phyloP scores from a whole-genome alignment of 441 rosid species.

The Adansonia madagascariensis region DNA sequence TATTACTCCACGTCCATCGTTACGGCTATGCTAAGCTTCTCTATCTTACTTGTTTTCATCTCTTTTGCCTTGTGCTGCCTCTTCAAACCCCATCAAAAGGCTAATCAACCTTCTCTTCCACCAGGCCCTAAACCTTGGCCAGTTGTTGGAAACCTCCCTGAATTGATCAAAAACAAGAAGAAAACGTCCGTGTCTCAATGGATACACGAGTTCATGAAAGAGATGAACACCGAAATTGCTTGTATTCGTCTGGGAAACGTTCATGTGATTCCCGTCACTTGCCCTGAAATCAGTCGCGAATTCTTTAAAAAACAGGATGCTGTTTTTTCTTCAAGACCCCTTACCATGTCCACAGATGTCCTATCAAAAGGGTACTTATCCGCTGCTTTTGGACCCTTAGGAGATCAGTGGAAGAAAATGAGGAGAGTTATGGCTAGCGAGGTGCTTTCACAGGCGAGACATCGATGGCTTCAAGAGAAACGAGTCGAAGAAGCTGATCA shows the following conservation, averaged over 20 bases:
- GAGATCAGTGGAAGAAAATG: conserved; percentile 4
- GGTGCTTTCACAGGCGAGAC: background rate
- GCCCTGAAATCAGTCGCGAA: background rate
- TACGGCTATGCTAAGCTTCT: background rate
- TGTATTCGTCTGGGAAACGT: background rate
- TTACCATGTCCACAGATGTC: background rate
- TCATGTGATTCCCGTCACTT: background rate
- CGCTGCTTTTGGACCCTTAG: background rate
- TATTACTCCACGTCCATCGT: background rate
- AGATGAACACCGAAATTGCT: background rate
- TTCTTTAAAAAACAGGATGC: background rate
- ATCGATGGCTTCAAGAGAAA: background rate
- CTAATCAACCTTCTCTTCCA: background rate
- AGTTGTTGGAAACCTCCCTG: background rate
- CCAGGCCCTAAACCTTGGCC: conserved; percentile 6
- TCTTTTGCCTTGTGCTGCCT: background rate
- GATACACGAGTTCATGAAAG: background rate
- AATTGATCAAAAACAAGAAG: background rate
- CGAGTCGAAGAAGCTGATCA: background rate
- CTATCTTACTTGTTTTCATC: background rate
- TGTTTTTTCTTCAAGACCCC: background rate
- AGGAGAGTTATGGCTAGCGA: background rate
- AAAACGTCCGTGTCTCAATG: background rate
- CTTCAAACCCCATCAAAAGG: background rate
- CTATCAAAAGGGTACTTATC: background rate